These are phyloP conservation scores for Auricularia sp. DNA, from an alignment of 768 basidiomycete species.

Conservation along the genomic window DNA sequence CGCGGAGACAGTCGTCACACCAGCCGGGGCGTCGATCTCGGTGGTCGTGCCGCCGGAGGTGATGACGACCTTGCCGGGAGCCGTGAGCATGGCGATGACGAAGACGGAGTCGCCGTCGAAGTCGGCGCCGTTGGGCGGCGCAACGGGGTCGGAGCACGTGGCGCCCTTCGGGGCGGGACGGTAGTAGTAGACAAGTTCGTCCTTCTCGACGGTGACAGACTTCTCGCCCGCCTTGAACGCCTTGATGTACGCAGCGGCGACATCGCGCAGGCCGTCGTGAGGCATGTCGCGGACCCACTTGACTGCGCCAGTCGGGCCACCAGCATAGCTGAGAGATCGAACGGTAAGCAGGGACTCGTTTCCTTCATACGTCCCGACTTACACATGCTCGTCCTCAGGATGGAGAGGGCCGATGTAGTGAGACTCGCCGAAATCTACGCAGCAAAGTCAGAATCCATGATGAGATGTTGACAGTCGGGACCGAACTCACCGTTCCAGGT, in stretches of 20 bases:
- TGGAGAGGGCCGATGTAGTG: conserved; percentile 54
- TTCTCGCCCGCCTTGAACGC: conserved; percentile 3
- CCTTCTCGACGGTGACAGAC: neutral
- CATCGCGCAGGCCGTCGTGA: neutral
- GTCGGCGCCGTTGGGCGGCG: neutral
- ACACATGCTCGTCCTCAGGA: conserved; percentile 1
- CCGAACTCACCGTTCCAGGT: conserved; percentile 46
- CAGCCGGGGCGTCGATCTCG: neutral
- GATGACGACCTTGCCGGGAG: neutral
- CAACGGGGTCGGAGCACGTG: neutral
- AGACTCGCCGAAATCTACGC: conserved; percentile 58
- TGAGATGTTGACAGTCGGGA: neutral
- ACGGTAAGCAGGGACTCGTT: neutral
- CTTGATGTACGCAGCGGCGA: conserved; percentile 1
- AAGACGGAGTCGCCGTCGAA: conserved; percentile 1
- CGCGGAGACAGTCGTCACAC: neutral
- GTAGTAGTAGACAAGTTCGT: conserved; percentile 2
- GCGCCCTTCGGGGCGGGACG: neutral
- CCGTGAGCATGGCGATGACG: neutral
- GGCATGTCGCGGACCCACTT: conserved; percentile 2
- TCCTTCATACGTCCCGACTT: neutral
- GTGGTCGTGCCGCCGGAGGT: neutral
- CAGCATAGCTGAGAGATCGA: neutral
- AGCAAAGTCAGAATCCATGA: neutral
- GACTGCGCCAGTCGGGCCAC: neutral